These are phyloP conservation scores for Aspergillus diversus DNA, from an alignment of 495 filamentous ascomycete genomes.

Conservation along the genomic window DNA sequence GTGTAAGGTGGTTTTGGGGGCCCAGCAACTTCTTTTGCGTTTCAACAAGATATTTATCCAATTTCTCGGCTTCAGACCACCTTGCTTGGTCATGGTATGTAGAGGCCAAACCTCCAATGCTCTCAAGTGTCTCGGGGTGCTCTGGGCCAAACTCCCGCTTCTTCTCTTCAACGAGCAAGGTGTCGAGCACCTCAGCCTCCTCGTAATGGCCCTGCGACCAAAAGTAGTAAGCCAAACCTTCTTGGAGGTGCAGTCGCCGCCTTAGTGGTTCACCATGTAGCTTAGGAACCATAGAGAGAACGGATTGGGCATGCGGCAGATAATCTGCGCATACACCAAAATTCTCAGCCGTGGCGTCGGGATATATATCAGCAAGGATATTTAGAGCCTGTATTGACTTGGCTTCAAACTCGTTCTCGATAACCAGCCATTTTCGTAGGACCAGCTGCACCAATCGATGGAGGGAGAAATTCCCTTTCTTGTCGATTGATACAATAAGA, in stretches of 20 bases:
- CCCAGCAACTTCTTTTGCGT: constrained; percentile 33
- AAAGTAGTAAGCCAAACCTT: constrained; percentile 24
- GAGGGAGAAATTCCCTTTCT: constrained; percentile 33
- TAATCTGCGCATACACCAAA: constrained; percentile 39
- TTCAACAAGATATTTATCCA: constrained; percentile 23
- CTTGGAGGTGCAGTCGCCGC: constrained; percentile 19
- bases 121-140: constrained; percentile 25
- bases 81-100: constrained; percentile 33
- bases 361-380: constrained; percentile 35
- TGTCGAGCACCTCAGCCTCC: constrained; percentile 25
- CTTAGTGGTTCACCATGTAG: constrained; percentile 2
- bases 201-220: constrained; percentile 18
- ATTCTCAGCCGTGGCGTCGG: constrained; percentile 35
- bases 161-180: constrained; percentile 26
- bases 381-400: constrained; percentile 38
- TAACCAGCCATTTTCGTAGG: constrained; percentile 45
- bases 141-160: constrained; percentile 32
- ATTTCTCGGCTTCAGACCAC: constrained; percentile 32
- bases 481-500: constrained; percentile 32
- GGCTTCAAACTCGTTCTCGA: constrained; percentile 21
- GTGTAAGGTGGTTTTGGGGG: constrained; percentile 33
- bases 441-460: constrained; percentile 51
- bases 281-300: constrained; percentile 20
- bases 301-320: constrained; percentile 42
- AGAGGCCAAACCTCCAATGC: constrained; percentile 28